phyloP scores from a whole-genome alignment of 345 rosid species.

The Lepidium didymum region DNA sequence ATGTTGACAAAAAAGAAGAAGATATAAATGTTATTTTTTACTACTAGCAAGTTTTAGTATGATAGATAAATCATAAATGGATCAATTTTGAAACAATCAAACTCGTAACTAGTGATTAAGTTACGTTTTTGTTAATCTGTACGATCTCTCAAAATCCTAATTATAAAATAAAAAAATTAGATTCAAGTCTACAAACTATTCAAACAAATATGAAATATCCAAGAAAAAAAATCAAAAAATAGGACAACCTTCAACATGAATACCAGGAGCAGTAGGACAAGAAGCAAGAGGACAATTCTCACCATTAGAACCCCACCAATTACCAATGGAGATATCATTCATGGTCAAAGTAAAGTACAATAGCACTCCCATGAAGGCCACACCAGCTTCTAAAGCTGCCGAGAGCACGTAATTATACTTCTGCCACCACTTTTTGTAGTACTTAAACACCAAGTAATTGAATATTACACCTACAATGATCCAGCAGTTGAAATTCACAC shows the following conservation, averaged over 20 bases:
- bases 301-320: conserved; percentile 47
- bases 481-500: conserved; percentile 52
- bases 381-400: conserved; percentile 51
- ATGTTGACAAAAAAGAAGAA: too few species aligned
- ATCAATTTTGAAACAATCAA: background rate
- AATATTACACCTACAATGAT: conserved; percentile 37
- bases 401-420: conserved; percentile 57
- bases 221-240: conserved; percentile 3
- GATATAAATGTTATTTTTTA: too few species aligned
- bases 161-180: background rate
- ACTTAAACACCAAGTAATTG: conserved; percentile 43
- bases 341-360: conserved; percentile 43
- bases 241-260: conserved; percentile 45
- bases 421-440: conserved; percentile 52
- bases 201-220: background rate
- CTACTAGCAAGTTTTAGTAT: background rate
- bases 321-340: conserved; percentile 9
- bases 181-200: background rate
- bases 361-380: conserved; percentile 54
- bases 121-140: background rate
- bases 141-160: background rate
- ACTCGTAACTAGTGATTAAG: background rate
- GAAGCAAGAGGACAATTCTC: conserved; percentile 47
- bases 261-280: conserved; percentile 52
- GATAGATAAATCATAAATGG: background rate